These are phyloP conservation scores for Boechera retrofracta DNA, from an alignment of 345 rosid species.

Conservation along the genomic window DNA sequence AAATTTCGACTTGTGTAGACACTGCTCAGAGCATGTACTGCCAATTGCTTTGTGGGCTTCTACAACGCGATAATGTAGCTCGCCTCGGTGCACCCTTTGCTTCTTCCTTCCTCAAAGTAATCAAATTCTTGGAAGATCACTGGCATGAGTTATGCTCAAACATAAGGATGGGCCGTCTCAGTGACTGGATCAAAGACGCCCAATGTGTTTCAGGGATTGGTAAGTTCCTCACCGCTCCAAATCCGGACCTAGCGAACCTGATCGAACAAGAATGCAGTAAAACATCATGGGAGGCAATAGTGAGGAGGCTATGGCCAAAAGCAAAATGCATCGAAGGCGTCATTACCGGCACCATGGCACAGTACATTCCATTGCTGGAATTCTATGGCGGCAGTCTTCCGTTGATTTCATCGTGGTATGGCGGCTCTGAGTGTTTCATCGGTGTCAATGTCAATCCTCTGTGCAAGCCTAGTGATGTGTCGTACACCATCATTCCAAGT, in stretches of 20 bases:
- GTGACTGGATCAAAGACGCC: conserved; percentile 78
- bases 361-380: conserved; percentile 72
- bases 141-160: conserved; percentile 76
- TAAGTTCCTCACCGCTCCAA: conserved; percentile 50
- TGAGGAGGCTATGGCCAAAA: conserved; percentile 76
- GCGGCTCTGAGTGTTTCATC: conserved; percentile 78
- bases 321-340: conserved; percentile 82
- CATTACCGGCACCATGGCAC: conserved; percentile 89
- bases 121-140: conserved; percentile 76
- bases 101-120: conserved; percentile 73
- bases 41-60: conserved; percentile 82
- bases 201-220: conserved; percentile 55
- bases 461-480: conserved; percentile 71
- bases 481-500: conserved; percentile 79
- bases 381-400: conserved; percentile 83
- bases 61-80: conserved; percentile 66
- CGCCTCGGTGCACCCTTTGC: conserved; percentile 85
- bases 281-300: conserved; percentile 79
- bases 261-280: conserved; percentile 58
- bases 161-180: conserved; percentile 66
- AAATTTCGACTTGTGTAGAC: conserved; percentile 70
- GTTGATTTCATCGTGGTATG: conserved; percentile 76
- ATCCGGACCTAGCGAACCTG: conserved; percentile 56
- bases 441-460: conserved; percentile 79
- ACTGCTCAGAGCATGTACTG: conserved; percentile 86